These are phyloP conservation scores for Perilla frutescens DNA, from an alignment of 257 asterid species.

Conservation along the genomic window DNA sequence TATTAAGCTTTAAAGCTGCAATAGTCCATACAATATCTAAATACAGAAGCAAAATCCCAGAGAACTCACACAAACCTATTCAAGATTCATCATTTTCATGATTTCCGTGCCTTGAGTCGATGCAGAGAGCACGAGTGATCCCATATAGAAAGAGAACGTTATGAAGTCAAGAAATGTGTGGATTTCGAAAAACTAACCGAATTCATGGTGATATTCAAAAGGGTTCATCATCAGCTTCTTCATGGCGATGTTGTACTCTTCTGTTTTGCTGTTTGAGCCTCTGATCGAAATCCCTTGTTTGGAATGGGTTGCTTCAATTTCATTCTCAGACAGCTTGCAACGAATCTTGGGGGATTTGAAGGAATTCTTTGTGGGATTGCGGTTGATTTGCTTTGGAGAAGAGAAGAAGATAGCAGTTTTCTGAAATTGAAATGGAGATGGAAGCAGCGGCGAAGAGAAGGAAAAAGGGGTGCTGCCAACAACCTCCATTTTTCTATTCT, in stretches of 20 bases:
- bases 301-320: conserved; percentile 32
- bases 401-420: conserved; percentile 30
- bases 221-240: conserved; percentile 95
- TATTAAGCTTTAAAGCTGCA: not conserved
- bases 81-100: conserved; percentile 11
- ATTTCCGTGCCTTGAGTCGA: not conserved
- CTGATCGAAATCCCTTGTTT: conserved; percentile 33
- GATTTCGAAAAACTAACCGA: conserved; percentile 50
- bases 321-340: conserved; percentile 57
- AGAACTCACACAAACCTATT: not conserved
- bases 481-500: conserved; percentile 43
- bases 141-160: too few species aligned
- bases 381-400: conserved; percentile 32
- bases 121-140: not conserved
- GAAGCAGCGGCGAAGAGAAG: conserved; percentile 30
- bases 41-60: not conserved
- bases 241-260: conserved; percentile 81
- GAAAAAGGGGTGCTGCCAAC: conserved; percentile 23
- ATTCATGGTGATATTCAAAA: conserved; percentile 89
- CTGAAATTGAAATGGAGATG: conserved; percentile 41
- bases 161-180: not conserved
- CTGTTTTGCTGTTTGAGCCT: conserved; percentile 56
- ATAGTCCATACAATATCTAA: not conserved
- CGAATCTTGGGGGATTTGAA: conserved; percentile 40
- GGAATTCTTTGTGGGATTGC: conserved; percentile 12